phyloP scores from a whole-genome alignment of 176 grass and related monocot species.

The Musa acuminata region DNA sequence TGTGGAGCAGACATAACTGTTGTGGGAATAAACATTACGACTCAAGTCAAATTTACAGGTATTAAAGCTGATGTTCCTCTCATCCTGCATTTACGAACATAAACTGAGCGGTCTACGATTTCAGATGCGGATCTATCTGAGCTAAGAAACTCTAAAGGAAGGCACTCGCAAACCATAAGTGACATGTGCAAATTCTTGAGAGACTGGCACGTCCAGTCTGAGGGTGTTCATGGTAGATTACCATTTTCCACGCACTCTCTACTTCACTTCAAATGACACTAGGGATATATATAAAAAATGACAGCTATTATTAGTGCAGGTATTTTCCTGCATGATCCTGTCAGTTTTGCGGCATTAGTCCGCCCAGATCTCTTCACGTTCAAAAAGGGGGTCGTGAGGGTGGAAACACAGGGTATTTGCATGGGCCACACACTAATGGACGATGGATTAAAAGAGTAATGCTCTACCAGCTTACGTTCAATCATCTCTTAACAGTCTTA shows the following conservation, averaged over 20 bases:
- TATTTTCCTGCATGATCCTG: slow-evolving; percentile 81
- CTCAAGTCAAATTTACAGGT: slow-evolving; percentile 70
- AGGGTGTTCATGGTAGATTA: slow-evolving; percentile 49
- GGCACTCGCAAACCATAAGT: slow-evolving; percentile 41
- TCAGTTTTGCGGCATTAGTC: slow-evolving; percentile 47
- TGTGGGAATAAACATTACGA: slow-evolving; percentile 89
- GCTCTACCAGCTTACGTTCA: not conserved
- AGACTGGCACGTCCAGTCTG: slow-evolving; percentile 47
- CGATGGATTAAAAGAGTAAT: slow-evolving; percentile 55
- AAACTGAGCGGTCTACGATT: not conserved
- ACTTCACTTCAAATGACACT: not conserved
- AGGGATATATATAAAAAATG: not conserved
- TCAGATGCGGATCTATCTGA: slow-evolving; percentile 55
- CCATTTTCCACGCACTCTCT: not conserved
- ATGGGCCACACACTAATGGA: slow-evolving; percentile 77
- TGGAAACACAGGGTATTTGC: slow-evolving; percentile 73
- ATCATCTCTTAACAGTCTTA: not conserved
- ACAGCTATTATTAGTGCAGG: slow-evolving; percentile 19
- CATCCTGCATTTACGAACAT: not conserved
- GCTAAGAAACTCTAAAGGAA: slow-evolving; percentile 51
- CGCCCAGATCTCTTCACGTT: slow-evolving; percentile 57
- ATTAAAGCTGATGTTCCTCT: not conserved
- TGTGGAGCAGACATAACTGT: slow-evolving; percentile 60
- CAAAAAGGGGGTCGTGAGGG: slow-evolving; percentile 72
- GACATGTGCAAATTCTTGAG: slow-evolving; percentile 77